Percentiles rank a stretch among this genome's conserved stretches.
Evolutionary conservation across 805 yeast species (phyloP).

Genomic region (Groenewaldozyma tartarivorans): DNA sequence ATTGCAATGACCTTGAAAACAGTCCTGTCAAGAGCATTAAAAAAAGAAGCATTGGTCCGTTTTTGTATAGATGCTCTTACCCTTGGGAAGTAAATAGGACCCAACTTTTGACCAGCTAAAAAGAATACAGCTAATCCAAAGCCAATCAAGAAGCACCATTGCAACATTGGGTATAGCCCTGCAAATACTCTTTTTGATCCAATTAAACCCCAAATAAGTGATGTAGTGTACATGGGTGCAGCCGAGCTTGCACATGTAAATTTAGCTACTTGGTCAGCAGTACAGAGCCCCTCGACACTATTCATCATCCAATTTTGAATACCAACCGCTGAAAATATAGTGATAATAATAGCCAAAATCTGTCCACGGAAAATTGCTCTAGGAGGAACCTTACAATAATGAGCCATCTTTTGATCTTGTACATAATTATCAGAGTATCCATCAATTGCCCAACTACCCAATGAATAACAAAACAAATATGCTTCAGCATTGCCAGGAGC

Average conservation of each 20-base stretch:
- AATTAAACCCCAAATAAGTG: slow-evolving; percentile 36
- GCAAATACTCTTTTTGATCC: slow-evolving; percentile 40
- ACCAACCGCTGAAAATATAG: slow-evolving; percentile 25
- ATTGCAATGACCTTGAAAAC: too few relatives aligned
- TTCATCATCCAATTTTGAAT: slow-evolving; percentile 27
- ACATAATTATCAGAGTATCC: slow-evolving; percentile 56
- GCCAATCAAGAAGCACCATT: slow-evolving; percentile 58
- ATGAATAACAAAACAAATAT: slow-evolving; percentile 40
- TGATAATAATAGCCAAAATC: slow-evolving; percentile 28
- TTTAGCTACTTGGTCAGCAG: slow-evolving; percentile 28
- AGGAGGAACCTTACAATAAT: slow-evolving; percentile 34
- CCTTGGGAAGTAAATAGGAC: too few relatives aligned
- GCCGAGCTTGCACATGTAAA: slow-evolving; percentile 31
- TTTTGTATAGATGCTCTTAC: too few relatives aligned
- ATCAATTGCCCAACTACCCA: slow-evolving; percentile 33
- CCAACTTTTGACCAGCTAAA: too few relatives aligned
- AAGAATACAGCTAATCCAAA: too few relatives aligned
- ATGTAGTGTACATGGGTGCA: slow-evolving; percentile 41
- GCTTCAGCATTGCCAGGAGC: slow-evolving; percentile 54
- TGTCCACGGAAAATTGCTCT: slow-evolving; percentile 33
- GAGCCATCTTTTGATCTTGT: slow-evolving; percentile 43
- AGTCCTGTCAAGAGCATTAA: too few relatives aligned
- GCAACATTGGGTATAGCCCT: slow-evolving; percentile 46
- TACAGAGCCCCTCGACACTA: slow-evolving; percentile 32
- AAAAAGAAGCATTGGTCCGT: too few relatives aligned